Conservation (phyloP, 2,329 filamentous ascomycete genomes). For the Sarocladium brachiariae region DNA sequence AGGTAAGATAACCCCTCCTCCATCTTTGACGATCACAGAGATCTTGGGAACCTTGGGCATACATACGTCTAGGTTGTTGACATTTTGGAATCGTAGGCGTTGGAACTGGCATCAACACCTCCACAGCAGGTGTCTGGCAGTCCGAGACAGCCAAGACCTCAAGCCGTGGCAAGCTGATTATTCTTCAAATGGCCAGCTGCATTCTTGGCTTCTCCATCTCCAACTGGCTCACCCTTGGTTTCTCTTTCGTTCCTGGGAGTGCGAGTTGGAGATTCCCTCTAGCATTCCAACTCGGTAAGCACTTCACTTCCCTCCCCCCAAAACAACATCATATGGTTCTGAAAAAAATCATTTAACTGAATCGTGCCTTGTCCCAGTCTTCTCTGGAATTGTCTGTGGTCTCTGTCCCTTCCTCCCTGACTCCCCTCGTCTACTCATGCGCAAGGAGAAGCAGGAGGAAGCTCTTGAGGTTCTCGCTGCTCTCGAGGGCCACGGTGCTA, state of each 20-base stretch:
- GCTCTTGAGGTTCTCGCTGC: conserved; percentile 17
- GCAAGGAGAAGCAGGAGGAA: conserved; percentile 16
- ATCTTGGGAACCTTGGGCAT: too few species aligned
- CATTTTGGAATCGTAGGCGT: conserved; percentile 22
- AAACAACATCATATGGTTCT: too few species aligned
- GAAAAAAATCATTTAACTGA: too few species aligned
- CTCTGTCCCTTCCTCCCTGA: conserved; percentile 17
- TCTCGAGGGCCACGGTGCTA: conserved; percentile 14
- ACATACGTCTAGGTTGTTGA: too few species aligned
- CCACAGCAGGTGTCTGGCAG: conserved; percentile 32
- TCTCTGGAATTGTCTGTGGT: conserved; percentile 23
- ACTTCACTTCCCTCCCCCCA: neutral
- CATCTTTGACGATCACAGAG: neutral
- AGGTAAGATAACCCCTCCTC: conserved; percentile 6
- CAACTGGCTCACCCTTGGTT: conserved; percentile 34
- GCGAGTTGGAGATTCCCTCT: conserved; percentile 38
- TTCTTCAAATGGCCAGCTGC: conserved; percentile 25
- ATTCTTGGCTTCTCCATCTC: conserved; percentile 25
- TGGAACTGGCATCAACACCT: conserved; percentile 36
- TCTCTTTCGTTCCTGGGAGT: conserved; percentile 28
- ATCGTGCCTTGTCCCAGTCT: conserved; percentile 14
- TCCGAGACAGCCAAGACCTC: conserved; percentile 26
- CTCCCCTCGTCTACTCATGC: conserved; percentile 17
- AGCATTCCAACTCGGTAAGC: conserved; percentile 31
- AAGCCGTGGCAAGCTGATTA: conserved; percentile 25